A percentile compares a stretch with the other conserved stretches of the same genome.
Evolutionary conservation across 2,329 filamentous ascomycete species (phyloP).

Genomic region (Aspergillus brasiliensis): DNA sequence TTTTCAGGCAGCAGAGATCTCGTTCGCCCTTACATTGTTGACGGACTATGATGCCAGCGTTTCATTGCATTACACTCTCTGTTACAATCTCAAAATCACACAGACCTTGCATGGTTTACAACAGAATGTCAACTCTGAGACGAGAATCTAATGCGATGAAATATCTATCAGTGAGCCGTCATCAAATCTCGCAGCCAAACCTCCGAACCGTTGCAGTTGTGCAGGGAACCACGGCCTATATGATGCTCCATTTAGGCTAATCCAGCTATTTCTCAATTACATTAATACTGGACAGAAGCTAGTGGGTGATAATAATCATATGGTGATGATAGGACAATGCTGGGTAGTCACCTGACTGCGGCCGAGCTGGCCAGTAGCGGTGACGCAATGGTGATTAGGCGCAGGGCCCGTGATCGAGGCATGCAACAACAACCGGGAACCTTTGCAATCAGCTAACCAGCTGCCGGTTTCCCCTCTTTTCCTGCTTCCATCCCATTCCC

Average conservation of each 20-base stretch:
- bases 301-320: neutral
- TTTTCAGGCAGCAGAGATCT: neutral
- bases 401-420: neutral
- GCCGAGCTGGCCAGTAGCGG: constrained; percentile 19
- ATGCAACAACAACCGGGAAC: constrained; percentile 5
- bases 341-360: constrained; percentile 19
- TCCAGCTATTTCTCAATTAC: neutral
- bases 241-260: neutral
- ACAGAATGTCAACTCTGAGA: neutral
- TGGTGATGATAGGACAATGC: neutral
- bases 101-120: neutral
- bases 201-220: neutral
- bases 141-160: neutral
- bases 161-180: neutral
- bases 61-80: neutral
- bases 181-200: neutral
- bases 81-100: neutral
- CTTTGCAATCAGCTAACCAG: constrained; percentile 5
- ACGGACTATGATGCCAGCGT: neutral
- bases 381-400: constrained; percentile 25
- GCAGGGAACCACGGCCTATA: neutral
- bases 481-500: neutral
- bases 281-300: no score
- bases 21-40: neutral
- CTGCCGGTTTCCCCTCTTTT: constrained; percentile 3